Evolutionary conservation across 139 green algal species (phyloP).

Genomic region (Chlorella sp.): DNA sequence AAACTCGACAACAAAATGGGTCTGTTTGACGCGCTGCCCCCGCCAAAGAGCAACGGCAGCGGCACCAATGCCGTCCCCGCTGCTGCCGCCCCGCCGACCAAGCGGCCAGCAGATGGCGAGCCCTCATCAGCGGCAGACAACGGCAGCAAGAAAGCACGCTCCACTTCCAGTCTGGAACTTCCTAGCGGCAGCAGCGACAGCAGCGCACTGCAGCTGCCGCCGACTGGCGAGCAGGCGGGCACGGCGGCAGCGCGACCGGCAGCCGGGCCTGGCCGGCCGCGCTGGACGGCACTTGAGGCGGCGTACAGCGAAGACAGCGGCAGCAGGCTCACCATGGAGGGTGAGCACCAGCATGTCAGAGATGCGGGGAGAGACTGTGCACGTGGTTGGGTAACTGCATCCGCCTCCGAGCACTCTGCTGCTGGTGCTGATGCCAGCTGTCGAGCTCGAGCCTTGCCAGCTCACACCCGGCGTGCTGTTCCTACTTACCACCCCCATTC

Average conservation of each 20-base stretch:
- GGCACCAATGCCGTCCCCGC: too few relatives aligned
- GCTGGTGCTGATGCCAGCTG: background rate
- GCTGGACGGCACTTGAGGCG: background rate
- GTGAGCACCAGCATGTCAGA: background rate
- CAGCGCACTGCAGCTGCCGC: background rate
- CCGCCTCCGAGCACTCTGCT: too few relatives aligned
- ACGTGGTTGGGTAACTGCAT: background rate
- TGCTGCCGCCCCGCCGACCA: background rate
- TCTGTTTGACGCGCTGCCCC: slow-evolving; percentile 12
- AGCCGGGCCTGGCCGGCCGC: too few relatives aligned
- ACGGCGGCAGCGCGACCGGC: background rate
- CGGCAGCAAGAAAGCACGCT: background rate
- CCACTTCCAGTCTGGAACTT: background rate
- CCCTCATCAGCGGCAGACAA: background rate
- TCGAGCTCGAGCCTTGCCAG: background rate
- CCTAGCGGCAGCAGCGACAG: background rate
- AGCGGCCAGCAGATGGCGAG: background rate
- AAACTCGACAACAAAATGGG: background rate
- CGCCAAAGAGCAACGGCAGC: background rate
- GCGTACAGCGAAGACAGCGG: slow-evolving; percentile 44
- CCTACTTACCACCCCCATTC: too few relatives aligned
- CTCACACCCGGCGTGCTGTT: background rate
- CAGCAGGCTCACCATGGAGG: slow-evolving; percentile 36
- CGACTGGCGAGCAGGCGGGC: background rate
- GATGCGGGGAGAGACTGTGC: background rate